Conservation (phyloP, 768 basidiomycete genomes). For the Psilocybe tampanensis region DNA sequence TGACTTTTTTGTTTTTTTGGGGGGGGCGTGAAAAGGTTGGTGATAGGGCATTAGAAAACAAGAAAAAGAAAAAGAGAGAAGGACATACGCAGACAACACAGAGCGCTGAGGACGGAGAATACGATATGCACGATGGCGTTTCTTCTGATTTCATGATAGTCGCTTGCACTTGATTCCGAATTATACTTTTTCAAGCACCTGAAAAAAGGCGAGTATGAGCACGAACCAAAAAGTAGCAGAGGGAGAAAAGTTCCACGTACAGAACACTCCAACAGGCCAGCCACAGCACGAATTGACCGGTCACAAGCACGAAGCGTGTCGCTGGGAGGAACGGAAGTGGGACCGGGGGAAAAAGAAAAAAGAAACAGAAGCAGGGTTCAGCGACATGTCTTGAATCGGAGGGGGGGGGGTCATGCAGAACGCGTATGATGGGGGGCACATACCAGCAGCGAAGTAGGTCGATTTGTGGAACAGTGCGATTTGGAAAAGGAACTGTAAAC, state of each 20-base stretch:
- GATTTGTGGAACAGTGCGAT: not conserved
- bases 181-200: conserved; percentile 4
- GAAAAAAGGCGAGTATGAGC: not conserved
- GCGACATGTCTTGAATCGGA: not conserved
- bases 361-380: not conserved
- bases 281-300: not conserved
- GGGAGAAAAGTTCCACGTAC: not conserved
- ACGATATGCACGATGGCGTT: not conserved
- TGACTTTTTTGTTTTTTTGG: too few species aligned
- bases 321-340: too few species aligned
- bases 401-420: too few species aligned
- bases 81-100: not conserved
- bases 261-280: not conserved
- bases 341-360: too few species aligned
- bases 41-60: too few species aligned
- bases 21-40: too few species aligned
- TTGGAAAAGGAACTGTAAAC: not conserved
- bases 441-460: conserved; percentile 1
- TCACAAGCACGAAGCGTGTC: not conserved
- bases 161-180: not conserved
- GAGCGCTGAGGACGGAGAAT: not conserved
- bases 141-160: not conserved
- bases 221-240: too few species aligned
- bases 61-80: not conserved
- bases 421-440: too few species aligned